Percentiles rank a stretch among this genome's conserved stretches.
Conservation (phyloP, 768 basidiomycete genomes). For the Saitozyma podzolica region DNA sequence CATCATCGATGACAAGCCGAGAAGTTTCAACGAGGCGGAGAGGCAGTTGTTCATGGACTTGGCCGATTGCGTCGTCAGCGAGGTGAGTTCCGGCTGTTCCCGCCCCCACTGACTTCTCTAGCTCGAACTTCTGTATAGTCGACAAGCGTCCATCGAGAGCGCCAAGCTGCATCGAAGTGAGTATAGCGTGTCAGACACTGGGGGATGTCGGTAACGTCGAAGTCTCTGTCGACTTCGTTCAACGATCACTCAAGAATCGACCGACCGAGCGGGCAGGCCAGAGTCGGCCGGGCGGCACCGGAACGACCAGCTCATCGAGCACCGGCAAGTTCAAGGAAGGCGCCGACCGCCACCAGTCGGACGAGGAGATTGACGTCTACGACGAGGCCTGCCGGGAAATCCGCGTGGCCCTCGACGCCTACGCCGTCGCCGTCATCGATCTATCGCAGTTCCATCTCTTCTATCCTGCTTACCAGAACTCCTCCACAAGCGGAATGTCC, state of each 20-base stretch:
- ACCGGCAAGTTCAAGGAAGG: slow-evolving; percentile 28
- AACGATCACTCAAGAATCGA: slow-evolving; percentile 42
- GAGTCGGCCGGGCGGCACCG: no score
- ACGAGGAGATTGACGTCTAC: slow-evolving; percentile 35
- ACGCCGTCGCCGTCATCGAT: slow-evolving; percentile 48
- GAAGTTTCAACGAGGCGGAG: slow-evolving; percentile 29
- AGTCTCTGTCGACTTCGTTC: slow-evolving; percentile 49
- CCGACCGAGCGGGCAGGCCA: slow-evolving; percentile 24
- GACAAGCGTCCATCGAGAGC: slow-evolving; percentile 33
- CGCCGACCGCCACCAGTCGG: slow-evolving; percentile 24
- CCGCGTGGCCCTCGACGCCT: slow-evolving; percentile 35
- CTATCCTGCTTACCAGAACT: slow-evolving; percentile 43
- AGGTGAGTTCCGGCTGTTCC: slow-evolving; percentile 18
- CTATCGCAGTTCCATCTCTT: slow-evolving; percentile 48
- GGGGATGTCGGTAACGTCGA: neutral
- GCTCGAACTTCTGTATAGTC: slow-evolving; percentile 45
- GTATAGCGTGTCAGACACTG: slow-evolving; percentile 10
- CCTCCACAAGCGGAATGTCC: slow-evolving; percentile 22
- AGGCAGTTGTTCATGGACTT: slow-evolving; percentile 36
- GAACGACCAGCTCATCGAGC: slow-evolving; percentile 9
- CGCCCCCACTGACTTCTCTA: slow-evolving; percentile 1
- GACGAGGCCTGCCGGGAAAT: slow-evolving; percentile 47
- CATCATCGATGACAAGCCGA: slow-evolving; percentile 43
- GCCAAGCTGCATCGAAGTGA: slow-evolving; percentile 48
- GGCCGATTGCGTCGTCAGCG: slow-evolving; percentile 45